A percentile compares a stretch with the other conserved stretches of the same genome.
Evolutionary conservation across 306 rosid species (phyloP).

Genomic region (apple (Malus domestica)): ASM211411v1 NC_041803.1:44572001-44572500

Average conservation of each 20-base stretch:
- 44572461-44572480: neutral
- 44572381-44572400: slow-evolving; percentile 1
- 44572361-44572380: slow-evolving; percentile 6
- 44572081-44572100: neutral
- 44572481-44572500: no score
- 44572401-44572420: neutral
- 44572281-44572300: slow-evolving; percentile 18
- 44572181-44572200: slow-evolving; percentile 80
- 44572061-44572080: slow-evolving; percentile 33
- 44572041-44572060: slow-evolving; percentile 79
- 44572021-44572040: slow-evolving; percentile 86
- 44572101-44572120: neutral
- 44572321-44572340: slow-evolving; percentile 23
- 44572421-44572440: neutral
- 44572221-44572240: slow-evolving; percentile 15
- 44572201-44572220: slow-evolving; percentile 67
- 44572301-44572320: slow-evolving; percentile 29
- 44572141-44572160: neutral
- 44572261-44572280: neutral
- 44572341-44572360: slow-evolving; percentile 1
- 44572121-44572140: no score
- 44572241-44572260: slow-evolving; percentile 3
- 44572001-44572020: slow-evolving; percentile 72
- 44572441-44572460: neutral
- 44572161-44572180: slow-evolving; percentile 9